Base-by-base conservation (phyloP, 2,329 filamentous ascomycete genomes). In the Trichoderma gracile region DNA sequence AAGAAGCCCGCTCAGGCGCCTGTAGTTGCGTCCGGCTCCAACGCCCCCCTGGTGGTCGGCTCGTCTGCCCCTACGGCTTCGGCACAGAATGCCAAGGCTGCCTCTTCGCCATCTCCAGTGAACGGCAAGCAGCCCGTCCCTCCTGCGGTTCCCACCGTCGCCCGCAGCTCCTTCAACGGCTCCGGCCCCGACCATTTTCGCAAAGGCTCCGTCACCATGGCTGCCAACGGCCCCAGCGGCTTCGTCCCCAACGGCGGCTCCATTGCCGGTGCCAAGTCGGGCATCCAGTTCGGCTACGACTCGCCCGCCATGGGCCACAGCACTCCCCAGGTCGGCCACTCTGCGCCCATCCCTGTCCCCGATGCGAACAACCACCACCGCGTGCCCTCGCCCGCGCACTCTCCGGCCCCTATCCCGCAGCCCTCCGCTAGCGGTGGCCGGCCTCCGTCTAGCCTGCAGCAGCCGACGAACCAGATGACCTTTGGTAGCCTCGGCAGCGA, bases 131-230 rank as follows among this genome's bases (percentile, higher is more conserved):
- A 83, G 70, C 82, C 87, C 78, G 89, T 89, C 77, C 84, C 84
- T 78, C 88, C 88, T 69, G 87, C 88, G 74, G 82, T 90, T 71
- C 88, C 89, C 70, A 81, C 82, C 75, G 86, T 90, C 70, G 85
- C 83, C 68, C 86, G 86, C 77, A 84, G 82, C 73, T 78, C 82
- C 69, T 78, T 86, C 71, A 95, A 96, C 85, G 91, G 91, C 70
- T 80, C 81, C 70, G 78, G 83, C 62, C 82, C 82, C 71, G 89
- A 92, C 71, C 93, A 98, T 81, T 85, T 83, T 74, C 87, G 92
- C 75, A 97, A 96, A 80, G 88, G 88, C 69, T 97, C 94, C 19
- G 90, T 97, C 73, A 96, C 93, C 73, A 97, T 97, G 82, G 93
- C 87, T 77, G 89, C 92, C 71, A 90, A 91, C 74, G 91, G 90